Evolutionary conservation across 73 alveolate species (phyloP), one percentile per base, ranked within the genome.

Genomic region (Paramecium octaurelia): DNA sequence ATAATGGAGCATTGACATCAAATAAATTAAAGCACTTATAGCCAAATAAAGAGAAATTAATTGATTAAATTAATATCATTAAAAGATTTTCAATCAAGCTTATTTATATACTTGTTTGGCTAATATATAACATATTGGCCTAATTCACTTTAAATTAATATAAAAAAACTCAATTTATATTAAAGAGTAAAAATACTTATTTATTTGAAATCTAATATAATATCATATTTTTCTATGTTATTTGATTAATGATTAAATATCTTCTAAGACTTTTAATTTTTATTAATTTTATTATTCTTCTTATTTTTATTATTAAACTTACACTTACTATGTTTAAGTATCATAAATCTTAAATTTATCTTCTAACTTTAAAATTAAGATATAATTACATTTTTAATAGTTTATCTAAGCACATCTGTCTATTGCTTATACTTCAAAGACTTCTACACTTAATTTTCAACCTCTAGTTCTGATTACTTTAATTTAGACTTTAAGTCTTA

Each of bases 261-360:
- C 90, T 44, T 80, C 91, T 46, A 80, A 80, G n/a, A 80, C 91
- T 48, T 64, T 80, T 46, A 80, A 80, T 43, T 80, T 40, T 38
- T 80, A 20, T 80, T 44, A 80, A 24, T 21, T 80, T n/a, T 42
- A 18, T 42, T 80, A 24, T 35, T 42, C 21, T 23, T 80, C 91
- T 10, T 80, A 44, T 24, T 80, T 80, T 80, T 54, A 18, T 54
- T 54, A 54, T n/a, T 54, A 54, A 18, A 54, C 21, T 54, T 54
- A 54, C 27, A 40, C 48, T 43, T 31, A n/a, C 58, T 20, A 42
- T 18, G 34, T 80, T 27, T 14, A 14, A 12, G 46, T 14, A 48
- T 43, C 91, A 80, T 42, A 80, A 24, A 24, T 12, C 54, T 20
- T 80, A 23, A 80, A 80, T 46, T 80, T 80, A 31, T 80, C 91